Evolutionary conservation across 148 eudicot species (phyloP), one percentile per base, ranked within the genome.

Genomic region (Rhododendron kiyosumense): DNA sequence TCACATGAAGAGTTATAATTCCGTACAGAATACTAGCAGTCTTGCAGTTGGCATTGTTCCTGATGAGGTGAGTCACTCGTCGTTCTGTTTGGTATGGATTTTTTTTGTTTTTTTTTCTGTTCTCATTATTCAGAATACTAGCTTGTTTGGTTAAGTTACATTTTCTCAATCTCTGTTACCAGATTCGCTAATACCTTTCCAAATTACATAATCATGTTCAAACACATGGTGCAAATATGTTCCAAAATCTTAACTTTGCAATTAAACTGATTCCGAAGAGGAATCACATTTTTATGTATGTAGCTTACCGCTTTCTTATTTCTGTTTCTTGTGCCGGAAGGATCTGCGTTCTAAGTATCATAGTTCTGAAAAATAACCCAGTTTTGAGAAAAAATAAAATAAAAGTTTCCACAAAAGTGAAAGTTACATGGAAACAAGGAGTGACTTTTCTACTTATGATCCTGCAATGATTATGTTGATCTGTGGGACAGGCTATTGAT

Each of bases 401-500:
- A 24, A 24, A 61, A 7, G 7, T 22, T 7, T 24, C 26, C 28
- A 1, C 26, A 24, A 61, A 24, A 61, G 20, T 61, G 67, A 1
- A 61, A 61, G 26, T 8, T 61, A 7, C 10, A 7, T 61, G 61
- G 20, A 57, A 63, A 63, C 28, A 63, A 24, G 12, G 80, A 22
- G 22, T 80, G 43, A 65, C 54, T n/a, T 65, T 38, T 32, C 8
- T 18, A 3, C 24, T 77, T 38, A n/a, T n/a, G n/a, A 26, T 18
- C 51, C 26, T 78, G 52, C 28, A 24, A 43, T 9, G 80, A 24
- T 77, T 7, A 22, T 77, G 63, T 57, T 15, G 30, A 54, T 45
- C 0, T 12, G 26, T 20, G 10, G 7, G 81, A 41, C 88, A 93
- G 90, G 79, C 83, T 26, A 87, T 81, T 7, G 88, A 85, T 78